Evolutionary conservation across 768 basidiomycete genomes (phyloP), one percentile per base, ranked within the genome.

Genomic region (Albatrellus ellisii): DNA sequence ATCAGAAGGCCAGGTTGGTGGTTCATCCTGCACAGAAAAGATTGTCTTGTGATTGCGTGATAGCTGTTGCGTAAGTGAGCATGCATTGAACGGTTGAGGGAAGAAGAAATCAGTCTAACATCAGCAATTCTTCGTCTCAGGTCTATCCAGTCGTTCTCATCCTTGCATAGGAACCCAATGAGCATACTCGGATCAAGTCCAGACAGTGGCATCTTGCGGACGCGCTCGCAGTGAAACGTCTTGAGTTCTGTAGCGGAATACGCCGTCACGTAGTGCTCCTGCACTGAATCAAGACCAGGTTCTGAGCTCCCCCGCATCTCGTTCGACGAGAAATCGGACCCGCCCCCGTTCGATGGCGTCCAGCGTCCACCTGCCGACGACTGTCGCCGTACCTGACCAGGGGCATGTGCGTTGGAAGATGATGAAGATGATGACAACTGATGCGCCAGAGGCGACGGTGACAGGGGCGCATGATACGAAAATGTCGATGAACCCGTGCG

Each of bases 171-270:
- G 57, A 99, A 98, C 9, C 92, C 92, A 45, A 98, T 72, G 6
- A 99, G 65, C 95, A 99, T 97, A 52, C 90, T 95, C 18, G 94
- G 95, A 58, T 98, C 95, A 42, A 99, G 64, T 22, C 82, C 84
- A 29, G 77, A 75, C 26, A 98, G 61, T 0, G 82, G 82, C 86
- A 98, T 94, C 74, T 94, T 97, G 56, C 89, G 70, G 28, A 98
- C 82, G 14, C 82, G 77, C n/a, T 99, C 95, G 57, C 90, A 91
- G 60, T 98, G 95, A 66, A 91, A 99, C 10, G 87, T 94, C 53
- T 73, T 74, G 26, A 97, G 63, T 55, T 92, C 87, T 4, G 67
- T 47, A 2, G 72, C 60, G 1, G 72, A 63, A 58, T 97, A 99
- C 8, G 90, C 81, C 0, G 67, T 69, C 17, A 72, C 73, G 45